These are phyloP conservation scores for Heterobasidion annosum DNA, from an alignment of 1,284 basidiomycete species.

Conservation along the genomic window DNA sequence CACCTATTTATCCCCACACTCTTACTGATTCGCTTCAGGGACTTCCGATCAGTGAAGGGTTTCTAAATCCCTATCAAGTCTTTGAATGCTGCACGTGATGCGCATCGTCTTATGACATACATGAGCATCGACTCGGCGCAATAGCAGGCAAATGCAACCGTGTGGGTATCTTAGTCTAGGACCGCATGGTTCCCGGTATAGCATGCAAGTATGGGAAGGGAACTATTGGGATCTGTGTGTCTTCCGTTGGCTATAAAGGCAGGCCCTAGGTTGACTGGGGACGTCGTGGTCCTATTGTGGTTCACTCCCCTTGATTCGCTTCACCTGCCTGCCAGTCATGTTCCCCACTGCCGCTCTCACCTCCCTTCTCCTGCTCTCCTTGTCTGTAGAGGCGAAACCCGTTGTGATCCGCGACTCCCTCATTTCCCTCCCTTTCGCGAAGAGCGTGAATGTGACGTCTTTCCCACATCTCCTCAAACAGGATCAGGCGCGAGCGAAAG, in stretches of 20 bases:
- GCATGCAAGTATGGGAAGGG: no score
- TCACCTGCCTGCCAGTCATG: slow-evolving; percentile 14
- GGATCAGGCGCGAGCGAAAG: slow-evolving; percentile 42
- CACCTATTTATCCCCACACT: no score
- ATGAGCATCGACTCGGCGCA: no score
- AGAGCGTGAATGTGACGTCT: slow-evolving; percentile 39
- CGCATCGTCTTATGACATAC: no score
- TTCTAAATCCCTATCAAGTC: no score
- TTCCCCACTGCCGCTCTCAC: slow-evolving; percentile 26
- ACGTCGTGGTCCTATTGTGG: slow-evolving; percentile 1
- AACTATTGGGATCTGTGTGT: no score
- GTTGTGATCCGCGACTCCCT: slow-evolving; percentile 28
- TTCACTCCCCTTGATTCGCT: background rate
- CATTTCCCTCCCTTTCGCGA: slow-evolving; percentile 38
- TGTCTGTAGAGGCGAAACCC: slow-evolving; percentile 37
- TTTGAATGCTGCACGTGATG: no score
- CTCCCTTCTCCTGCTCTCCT: slow-evolving; percentile 28
- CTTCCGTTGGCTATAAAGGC: background rate
- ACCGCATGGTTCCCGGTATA: no score
- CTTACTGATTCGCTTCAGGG: no score
- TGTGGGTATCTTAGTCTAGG: no score
- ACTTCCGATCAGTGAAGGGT: no score
- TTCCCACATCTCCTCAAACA: slow-evolving; percentile 37
- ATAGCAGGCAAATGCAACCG: no score
- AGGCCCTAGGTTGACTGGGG: background rate